Evolutionary conservation across 495 filamentous ascomycete genomes (phyloP).

Genomic region (Oleoguttula mirabilis): DNA sequence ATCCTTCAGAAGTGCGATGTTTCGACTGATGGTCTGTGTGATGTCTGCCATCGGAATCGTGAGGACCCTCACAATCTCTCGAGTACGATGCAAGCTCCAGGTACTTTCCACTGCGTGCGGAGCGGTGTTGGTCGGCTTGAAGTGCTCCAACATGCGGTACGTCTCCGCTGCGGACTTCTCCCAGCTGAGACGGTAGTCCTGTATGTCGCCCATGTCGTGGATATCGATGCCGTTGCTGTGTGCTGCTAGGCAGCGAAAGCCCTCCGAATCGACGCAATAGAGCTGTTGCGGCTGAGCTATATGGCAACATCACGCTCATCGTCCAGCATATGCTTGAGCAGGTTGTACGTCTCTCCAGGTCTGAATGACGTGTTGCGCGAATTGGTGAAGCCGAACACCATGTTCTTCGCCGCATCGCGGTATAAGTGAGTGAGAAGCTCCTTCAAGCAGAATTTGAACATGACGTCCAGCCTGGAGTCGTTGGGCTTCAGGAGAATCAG

Average conservation of each 20-base stretch:
- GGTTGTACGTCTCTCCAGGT: constrained; percentile 33
- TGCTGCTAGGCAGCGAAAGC: constrained; percentile 35
- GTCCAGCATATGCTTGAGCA: constrained; percentile 25
- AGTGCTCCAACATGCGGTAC: constrained; percentile 25
- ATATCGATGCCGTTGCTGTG: constrained; percentile 26
- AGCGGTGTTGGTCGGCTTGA: constrained; percentile 5
- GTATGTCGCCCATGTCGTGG: constrained; percentile 18
- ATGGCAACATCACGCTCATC: constrained; percentile 24
- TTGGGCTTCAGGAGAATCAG: constrained; percentile 27
- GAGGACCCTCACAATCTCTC: constrained; percentile 27
- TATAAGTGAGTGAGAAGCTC: constrained; percentile 35
- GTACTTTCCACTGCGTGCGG: constrained; percentile 32
- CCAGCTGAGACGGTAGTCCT: constrained; percentile 31
- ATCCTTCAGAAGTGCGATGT: constrained; percentile 26
- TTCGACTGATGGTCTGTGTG: constrained; percentile 26
- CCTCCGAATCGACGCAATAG: constrained; percentile 39
- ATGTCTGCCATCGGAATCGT: constrained; percentile 33
- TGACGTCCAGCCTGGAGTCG: constrained; percentile 22
- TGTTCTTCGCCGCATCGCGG: constrained; percentile 26
- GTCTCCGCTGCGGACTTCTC: constrained; percentile 27
- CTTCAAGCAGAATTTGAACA: constrained; percentile 34
- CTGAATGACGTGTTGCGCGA: constrained; percentile 31
- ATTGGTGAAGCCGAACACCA: constrained; percentile 38
- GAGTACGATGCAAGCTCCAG: constrained; percentile 31
- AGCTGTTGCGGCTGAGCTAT: constrained; percentile 8